Percentiles rank a stretch among this genome's conserved stretches.
These are phyloP conservation scores for Vicia faba DNA, from an alignment of 306 rosid genomes.

Conservation along the genomic window DNA sequence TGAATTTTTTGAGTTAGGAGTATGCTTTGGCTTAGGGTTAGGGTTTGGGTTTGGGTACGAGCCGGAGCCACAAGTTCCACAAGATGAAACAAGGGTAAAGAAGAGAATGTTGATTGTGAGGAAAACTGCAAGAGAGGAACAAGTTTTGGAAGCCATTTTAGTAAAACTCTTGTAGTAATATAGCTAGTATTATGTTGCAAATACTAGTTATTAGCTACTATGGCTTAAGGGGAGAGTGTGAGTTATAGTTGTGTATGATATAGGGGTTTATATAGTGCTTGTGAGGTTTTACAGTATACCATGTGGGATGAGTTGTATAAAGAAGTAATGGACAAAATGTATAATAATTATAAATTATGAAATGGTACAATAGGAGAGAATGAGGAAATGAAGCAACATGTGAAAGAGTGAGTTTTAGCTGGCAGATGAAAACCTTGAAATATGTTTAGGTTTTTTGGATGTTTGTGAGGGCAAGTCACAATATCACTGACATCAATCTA, in stretches of 20 bases:
- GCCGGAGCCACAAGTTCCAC: constrained; percentile 43
- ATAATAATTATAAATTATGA: background rate
- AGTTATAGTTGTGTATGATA: background rate
- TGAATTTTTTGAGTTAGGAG: constrained; percentile 3
- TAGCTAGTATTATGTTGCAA: background rate
- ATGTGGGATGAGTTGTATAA: constrained; percentile 26
- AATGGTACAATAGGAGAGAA: background rate
- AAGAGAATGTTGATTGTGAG: constrained; percentile 65
- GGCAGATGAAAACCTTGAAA: constrained; percentile 1
- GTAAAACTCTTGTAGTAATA: constrained; percentile 13
- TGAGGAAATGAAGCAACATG: constrained; percentile 27
- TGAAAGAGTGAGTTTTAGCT: constrained; percentile 24
- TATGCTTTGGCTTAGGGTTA: constrained; percentile 32
- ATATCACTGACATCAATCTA: background rate
- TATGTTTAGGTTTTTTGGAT: constrained; percentile 25
- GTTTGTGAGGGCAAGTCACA: constrained; percentile 14
- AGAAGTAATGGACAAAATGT: background rate
- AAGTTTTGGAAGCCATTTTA: constrained; percentile 62
- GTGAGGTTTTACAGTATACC: background rate
- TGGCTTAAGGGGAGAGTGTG: constrained; percentile 27
- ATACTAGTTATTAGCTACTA: constrained; percentile 1
- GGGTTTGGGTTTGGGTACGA: constrained; percentile 31
- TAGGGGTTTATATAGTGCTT: constrained; percentile 23
- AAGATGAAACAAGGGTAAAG: constrained; percentile 63
- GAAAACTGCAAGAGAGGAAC: constrained; percentile 65